phyloP scores from a whole-genome alignment of 2,329 filamentous ascomycete genomes.

The Penicillium sp. region DNA sequence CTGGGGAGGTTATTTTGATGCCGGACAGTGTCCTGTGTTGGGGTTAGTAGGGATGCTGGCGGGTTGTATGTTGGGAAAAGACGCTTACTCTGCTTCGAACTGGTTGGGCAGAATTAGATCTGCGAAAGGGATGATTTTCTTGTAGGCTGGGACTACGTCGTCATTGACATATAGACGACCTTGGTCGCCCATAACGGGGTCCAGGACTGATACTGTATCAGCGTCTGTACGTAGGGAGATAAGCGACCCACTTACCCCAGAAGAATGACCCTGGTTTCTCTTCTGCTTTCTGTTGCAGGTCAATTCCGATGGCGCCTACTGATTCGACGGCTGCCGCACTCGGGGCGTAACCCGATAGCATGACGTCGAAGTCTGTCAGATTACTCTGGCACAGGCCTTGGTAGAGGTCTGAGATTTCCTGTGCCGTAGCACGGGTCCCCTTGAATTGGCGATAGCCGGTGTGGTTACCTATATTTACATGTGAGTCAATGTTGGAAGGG shows the following conservation, averaged over 20 bases:
- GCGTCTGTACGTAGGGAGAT: neutral
- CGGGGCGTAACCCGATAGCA: conserved; percentile 92
- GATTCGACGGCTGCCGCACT: conserved; percentile 78
- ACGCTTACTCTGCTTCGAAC: conserved; percentile 84
- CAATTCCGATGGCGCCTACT: conserved; percentile 77
- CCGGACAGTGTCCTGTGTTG: conserved; percentile 70
- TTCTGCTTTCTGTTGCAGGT: conserved; percentile 65
- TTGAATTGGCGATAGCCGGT: conserved; percentile 87
- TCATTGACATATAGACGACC: conserved; percentile 86
- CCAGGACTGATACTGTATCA: conserved; percentile 59
- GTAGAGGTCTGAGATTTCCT: conserved; percentile 81
- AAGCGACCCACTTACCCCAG: conserved; percentile 57
- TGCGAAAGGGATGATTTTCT: conserved; percentile 70
- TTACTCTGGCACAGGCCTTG: conserved; percentile 76
- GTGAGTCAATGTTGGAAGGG: neutral
- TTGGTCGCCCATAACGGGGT: conserved; percentile 98
- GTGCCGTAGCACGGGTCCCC: conserved; percentile 74
- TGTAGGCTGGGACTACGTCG: conserved; percentile 89
- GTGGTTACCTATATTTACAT: conserved; percentile 69
- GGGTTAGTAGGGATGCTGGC: too few species aligned
- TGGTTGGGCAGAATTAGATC: conserved; percentile 95
- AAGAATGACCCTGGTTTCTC: conserved; percentile 74
- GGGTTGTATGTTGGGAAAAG: neutral
- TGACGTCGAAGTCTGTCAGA: conserved; percentile 85
- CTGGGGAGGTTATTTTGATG: conserved; percentile 74